Percentiles rank a stretch among this genome's conserved stretches.
Evolutionary conservation across 1,284 basidiomycete species (phyloP).

Genomic region (Mycena sp.): DNA sequence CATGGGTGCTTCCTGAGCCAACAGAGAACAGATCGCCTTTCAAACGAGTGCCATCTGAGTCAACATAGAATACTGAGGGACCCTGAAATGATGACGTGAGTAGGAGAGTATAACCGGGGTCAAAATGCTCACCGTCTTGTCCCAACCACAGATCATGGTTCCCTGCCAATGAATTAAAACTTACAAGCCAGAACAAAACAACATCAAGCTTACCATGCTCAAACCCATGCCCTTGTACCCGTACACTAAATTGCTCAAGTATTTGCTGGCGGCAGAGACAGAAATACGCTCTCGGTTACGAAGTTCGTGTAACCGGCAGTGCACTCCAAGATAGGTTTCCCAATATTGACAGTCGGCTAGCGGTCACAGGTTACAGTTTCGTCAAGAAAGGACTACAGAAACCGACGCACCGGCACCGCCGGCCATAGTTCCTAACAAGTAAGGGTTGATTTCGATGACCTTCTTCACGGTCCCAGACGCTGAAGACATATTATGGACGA

Average conservation of each 20-base stretch:
- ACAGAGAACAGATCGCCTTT: slow-evolving; percentile 99
- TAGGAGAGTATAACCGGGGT: not conserved
- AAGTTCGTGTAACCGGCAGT: slow-evolving; percentile 97
- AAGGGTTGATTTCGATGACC: slow-evolving; percentile 99
- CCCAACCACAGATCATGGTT: slow-evolving; percentile 99
- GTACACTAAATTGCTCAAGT: slow-evolving; percentile 97
- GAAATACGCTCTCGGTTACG: slow-evolving; percentile 98
- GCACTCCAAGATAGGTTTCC: slow-evolving; percentile 99
- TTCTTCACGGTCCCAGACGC: slow-evolving; percentile 97
- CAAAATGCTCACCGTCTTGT: slow-evolving; percentile 84
- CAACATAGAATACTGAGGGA: slow-evolving; percentile 98
- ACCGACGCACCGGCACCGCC: slow-evolving; percentile 88
- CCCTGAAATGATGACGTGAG: slow-evolving; percentile 59
- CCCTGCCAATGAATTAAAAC: slow-evolving; percentile 64
- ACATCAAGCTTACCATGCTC: slow-evolving; percentile 80
- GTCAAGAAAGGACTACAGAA: not conserved
- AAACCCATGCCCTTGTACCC: slow-evolving; percentile 99
- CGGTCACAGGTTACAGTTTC: slow-evolving; percentile 5
- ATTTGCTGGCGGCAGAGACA: slow-evolving; percentile 98
- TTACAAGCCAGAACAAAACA: not conserved
- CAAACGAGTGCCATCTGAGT: slow-evolving; percentile 95
- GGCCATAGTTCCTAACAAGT: slow-evolving; percentile 98
- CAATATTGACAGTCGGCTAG: slow-evolving; percentile 93
- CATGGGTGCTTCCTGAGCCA: slow-evolving; percentile 97
- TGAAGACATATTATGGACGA: slow-evolving; percentile 42